Evolutionary conservation across 257 asterid genomes (phyloP).

Genomic region (Nicotiana undulata): DNA sequence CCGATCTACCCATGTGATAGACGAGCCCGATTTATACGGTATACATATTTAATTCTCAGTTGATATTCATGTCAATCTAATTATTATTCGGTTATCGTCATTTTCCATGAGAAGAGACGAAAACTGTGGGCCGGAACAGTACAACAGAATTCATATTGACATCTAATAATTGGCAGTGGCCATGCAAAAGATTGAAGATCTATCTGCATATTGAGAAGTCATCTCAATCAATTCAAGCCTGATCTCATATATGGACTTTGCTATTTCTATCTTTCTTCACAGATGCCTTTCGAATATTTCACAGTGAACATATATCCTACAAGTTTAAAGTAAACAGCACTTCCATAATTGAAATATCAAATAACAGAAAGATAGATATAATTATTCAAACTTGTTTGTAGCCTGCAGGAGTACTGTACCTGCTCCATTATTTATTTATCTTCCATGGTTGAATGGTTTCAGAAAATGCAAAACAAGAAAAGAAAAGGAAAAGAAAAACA

Average conservation of each 20-base stretch:
- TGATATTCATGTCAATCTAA: neutral
- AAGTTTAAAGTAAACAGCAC: neutral
- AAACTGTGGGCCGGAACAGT: neutral
- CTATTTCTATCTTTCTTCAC: neutral
- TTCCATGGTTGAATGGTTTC: too few species aligned
- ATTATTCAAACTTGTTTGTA: neutral
- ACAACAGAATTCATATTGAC: neutral
- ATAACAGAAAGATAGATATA: neutral
- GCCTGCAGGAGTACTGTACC: neutral
- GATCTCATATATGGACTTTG: neutral
- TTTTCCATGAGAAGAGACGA: neutral
- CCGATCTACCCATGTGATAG: too few species aligned
- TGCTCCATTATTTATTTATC: neutral
- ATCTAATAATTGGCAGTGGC: constrained; percentile 14
- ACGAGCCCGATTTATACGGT: too few species aligned
- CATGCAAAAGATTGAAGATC: constrained; percentile 9
- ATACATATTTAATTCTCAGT: too few species aligned
- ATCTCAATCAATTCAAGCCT: constrained; percentile 29
- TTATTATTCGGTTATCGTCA: neutral
- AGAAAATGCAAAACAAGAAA: too few species aligned
- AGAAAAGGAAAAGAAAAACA: too few species aligned
- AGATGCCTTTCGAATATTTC: neutral
- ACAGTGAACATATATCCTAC: neutral
- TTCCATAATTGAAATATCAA: neutral
- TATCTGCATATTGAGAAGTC: constrained; percentile 19